Conservation (phyloP, 2,329 filamentous ascomycete genomes). For the Fusarium vanettenii region DNA sequence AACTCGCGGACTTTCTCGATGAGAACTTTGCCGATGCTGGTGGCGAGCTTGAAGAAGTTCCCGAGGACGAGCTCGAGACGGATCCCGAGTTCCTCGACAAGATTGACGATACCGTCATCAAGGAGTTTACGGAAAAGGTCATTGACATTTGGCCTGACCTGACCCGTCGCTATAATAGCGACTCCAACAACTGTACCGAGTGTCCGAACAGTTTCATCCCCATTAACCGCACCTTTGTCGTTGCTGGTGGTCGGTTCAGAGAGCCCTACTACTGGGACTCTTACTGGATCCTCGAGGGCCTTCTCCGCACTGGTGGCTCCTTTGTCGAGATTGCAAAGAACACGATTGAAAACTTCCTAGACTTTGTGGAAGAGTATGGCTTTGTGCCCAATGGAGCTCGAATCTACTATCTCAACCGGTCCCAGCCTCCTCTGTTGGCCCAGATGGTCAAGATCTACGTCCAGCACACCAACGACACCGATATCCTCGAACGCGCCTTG, state of each 20-base stretch:
- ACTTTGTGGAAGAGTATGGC: conserved; percentile 72
- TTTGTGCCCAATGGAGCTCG: conserved; percentile 77
- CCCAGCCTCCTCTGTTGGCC: conserved; percentile 73
- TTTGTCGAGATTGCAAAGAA: conserved; percentile 73
- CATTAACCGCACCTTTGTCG: conserved; percentile 75
- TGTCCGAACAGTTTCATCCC: conserved; percentile 75
- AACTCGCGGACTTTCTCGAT: conserved; percentile 70
- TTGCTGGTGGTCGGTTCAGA: conserved; percentile 77
- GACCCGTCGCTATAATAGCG: conserved; percentile 67
- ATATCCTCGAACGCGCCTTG: conserved; percentile 68
- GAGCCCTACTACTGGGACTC: conserved; percentile 80
- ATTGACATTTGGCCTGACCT: conserved; percentile 78
- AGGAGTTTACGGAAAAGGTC: conserved; percentile 71
- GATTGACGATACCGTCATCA: conserved; percentile 67
- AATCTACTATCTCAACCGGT: conserved; percentile 75
- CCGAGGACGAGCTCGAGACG: conserved; percentile 62
- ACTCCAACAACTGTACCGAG: conserved; percentile 63
- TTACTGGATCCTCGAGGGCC: conserved; percentile 75
- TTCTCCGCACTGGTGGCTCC: conserved; percentile 72
- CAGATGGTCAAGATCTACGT: conserved; percentile 75
- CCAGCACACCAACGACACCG: conserved; percentile 72
- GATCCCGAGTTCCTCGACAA: conserved; percentile 68
- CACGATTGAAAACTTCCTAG: conserved; percentile 77
- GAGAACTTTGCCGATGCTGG: conserved; percentile 73
- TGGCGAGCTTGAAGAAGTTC: conserved; percentile 68